Evolutionary conservation across 257 asterid genomes (phyloP), one percentile per base, ranked within the genome.

Genomic region (Cruciata laevipes): DNA sequence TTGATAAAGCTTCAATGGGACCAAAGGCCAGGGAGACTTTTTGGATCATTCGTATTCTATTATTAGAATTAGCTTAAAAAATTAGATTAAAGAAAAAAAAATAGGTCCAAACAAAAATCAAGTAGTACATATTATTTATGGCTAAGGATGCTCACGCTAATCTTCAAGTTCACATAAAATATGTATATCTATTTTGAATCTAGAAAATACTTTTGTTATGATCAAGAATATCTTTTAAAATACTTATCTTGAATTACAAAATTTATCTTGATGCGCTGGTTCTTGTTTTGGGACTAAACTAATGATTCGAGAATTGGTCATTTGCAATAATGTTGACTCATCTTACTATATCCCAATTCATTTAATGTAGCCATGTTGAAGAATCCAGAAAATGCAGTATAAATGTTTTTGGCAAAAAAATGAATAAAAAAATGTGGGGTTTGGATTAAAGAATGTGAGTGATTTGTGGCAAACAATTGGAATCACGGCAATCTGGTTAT

Each of bases 11-110:
- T 18, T 23, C 3, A 6, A 51, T 7, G 55, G 53, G 74, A 1
- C 25, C 73, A 8, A 61, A 56, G 23, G 68, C 33, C 33, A 47
- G 57, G 6, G 35, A 47, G 27, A n/a, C 52, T 44, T 30, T 35
- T 70, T 61, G 63, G 63, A 67, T 30, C 3, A 32, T 52, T 53
- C 30, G n/a, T 25, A 31, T 66, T 66, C 51, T 52, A 67, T 67
- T 52, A 52, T 67, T 52, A 31, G 58, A 2, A 30, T n/a, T 33
- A 32, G 33, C 33, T 32, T 52, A 32, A 52, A 13, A 0, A 31
- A 52, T 67, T 67, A 32, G 71, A 67, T 53, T 63, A 67, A 31
- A 31, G 63, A 67, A 18, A 51, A 47, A 35, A 25, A 47, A 0
- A 3, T 16, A 47, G 32, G 60, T 4, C 51, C 37, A 44, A 5